Conservation (phyloP, 306 rosid genomes). For the Alnus glutinosa region DNA sequence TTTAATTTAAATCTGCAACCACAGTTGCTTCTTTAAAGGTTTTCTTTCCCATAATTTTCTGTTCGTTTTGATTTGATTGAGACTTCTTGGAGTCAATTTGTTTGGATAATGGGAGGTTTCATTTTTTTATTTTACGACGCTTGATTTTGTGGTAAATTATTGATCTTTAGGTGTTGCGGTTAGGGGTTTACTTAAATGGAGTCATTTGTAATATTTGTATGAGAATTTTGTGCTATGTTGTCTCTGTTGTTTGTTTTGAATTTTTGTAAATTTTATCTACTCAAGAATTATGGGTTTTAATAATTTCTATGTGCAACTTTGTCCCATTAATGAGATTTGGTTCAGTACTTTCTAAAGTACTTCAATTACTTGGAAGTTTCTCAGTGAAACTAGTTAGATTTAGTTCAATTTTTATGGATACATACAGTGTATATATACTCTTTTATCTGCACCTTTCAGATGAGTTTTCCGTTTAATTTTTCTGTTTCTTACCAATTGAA, state of each 20-base stretch:
- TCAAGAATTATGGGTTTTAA: conserved; percentile 33
- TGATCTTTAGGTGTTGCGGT: conserved; percentile 3
- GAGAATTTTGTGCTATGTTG: conserved; percentile 15
- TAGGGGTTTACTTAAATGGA: conserved; percentile 26
- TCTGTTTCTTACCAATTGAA: conserved; percentile 10
- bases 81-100: conserved; percentile 48
- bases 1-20: conserved; percentile 9
- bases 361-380: conserved; percentile 3
- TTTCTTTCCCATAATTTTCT: not conserved
- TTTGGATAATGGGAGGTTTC: conserved; percentile 17
- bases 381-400: conserved; percentile 2
- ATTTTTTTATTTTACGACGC: conserved; percentile 15
- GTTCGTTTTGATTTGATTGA: conserved; percentile 39
- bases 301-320: conserved; percentile 4
- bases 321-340: conserved; percentile 23
- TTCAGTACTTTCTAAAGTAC: not conserved
- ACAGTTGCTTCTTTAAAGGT: not conserved
- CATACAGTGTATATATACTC: not conserved
- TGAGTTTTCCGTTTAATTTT: not conserved
- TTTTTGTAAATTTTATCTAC: conserved; percentile 15
- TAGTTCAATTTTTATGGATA: not conserved
- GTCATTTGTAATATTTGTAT: conserved; percentile 4
- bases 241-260: conserved; percentile 4
- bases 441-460: not conserved
- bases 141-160: conserved; percentile 19